Evolutionary conservation across 257 asterid species (phyloP).

Genomic region (Capsicum chinense): DNA sequence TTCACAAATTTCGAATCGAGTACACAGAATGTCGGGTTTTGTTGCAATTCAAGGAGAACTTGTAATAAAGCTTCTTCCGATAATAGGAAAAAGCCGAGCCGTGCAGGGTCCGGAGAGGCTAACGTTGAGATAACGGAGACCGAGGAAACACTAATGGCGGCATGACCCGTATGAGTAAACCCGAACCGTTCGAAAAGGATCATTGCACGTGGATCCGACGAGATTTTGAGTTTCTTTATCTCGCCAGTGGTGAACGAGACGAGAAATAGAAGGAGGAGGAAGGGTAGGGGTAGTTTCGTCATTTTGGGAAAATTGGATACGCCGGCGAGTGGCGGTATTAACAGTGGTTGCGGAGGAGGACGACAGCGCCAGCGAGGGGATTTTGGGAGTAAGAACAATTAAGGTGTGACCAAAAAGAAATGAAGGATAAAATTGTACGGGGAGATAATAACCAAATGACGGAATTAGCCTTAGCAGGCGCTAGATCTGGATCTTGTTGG

Average conservation of each 20-base stretch:
- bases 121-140: slow-evolving; percentile 56
- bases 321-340: slow-evolving; percentile 8
- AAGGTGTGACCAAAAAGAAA: not conserved
- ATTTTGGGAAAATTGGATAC: slow-evolving; percentile 37
- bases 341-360: slow-evolving; percentile 35
- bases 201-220: slow-evolving; percentile 76
- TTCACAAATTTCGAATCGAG: slow-evolving; percentile 68
- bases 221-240: slow-evolving; percentile 76
- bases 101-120: slow-evolving; percentile 53
- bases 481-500: slow-evolving; percentile 24
- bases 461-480: not conserved
- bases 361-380: not conserved
- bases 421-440: not conserved
- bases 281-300: slow-evolving; percentile 51
- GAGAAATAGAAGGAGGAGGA: slow-evolving; percentile 47
- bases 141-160: slow-evolving; percentile 55
- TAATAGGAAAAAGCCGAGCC: slow-evolving; percentile 70
- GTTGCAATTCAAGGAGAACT: slow-evolving; percentile 68
- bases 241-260: slow-evolving; percentile 61
- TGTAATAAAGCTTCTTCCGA: slow-evolving; percentile 73
- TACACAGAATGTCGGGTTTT: slow-evolving; percentile 71
- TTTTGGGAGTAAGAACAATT: not conserved
- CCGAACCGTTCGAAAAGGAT: slow-evolving; percentile 92
- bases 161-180: slow-evolving; percentile 83
- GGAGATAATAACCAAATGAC: not conserved